phyloP scores from a whole-genome alignment of 225 moss, liverwort and hornwort genomes.

The Anthoceros angustus region DNA sequence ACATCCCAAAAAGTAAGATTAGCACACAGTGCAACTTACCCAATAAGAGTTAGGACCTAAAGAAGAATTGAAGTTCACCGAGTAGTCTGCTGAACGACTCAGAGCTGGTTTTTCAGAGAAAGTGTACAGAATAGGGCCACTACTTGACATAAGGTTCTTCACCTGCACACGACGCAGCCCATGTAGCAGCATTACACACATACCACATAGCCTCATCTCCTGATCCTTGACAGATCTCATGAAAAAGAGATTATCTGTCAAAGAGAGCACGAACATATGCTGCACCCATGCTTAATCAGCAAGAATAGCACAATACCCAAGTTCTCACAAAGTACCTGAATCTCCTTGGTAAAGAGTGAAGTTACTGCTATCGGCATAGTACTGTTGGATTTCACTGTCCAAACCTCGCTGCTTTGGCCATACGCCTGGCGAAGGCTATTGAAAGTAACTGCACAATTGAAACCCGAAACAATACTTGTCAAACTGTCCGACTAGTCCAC shows the following conservation, averaged over 20 bases:
- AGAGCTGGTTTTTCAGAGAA: neutral
- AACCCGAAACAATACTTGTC: too few species aligned
- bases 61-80: neutral
- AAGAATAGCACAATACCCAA: neutral
- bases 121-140: neutral
- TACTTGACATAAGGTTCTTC: neutral
- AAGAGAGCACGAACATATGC: neutral
- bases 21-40: neutral
- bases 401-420: neutral
- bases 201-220: too few species aligned
- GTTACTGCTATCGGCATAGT: neutral
- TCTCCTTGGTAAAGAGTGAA: neutral
- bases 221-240: too few species aligned
- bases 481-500: too few species aligned
- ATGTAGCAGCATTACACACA: too few species aligned
- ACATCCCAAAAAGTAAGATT: neutral
- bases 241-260: too few species aligned
- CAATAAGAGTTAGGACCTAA: neutral
- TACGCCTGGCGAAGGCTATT: neutral
- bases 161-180: neutral
- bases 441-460: too few species aligned
- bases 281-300: neutral
- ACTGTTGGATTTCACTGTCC: neutral
- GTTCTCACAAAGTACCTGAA: neutral
- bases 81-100: neutral